Conservation (phyloP, 371 early-diverging fungal species). For the Circinella minor region DNA sequence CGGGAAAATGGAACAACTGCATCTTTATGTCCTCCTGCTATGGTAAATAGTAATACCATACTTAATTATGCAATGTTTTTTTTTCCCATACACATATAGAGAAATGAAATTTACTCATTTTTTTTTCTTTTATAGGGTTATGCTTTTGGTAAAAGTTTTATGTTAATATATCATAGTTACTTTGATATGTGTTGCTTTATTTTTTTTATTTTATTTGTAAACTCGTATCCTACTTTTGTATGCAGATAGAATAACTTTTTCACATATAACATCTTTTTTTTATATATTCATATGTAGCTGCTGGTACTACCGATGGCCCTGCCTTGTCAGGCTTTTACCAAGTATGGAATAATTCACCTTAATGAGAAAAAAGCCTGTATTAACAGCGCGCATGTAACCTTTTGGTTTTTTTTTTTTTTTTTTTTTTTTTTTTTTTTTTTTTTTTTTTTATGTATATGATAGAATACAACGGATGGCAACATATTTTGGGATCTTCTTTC, state of each 20-base stretch:
- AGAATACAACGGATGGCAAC: slow-evolving; percentile 40
- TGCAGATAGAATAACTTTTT: neutral
- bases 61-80: neutral
- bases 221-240: neutral
- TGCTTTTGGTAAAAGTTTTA: slow-evolving; percentile 32
- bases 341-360: slow-evolving; percentile 24
- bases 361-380: slow-evolving; percentile 22
- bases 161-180: neutral
- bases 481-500: slow-evolving; percentile 53
- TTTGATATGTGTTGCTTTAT: slow-evolving; percentile 9
- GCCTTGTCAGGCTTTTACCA: slow-evolving; percentile 45
- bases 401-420: slow-evolving; percentile 2
- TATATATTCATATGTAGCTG: slow-evolving; percentile 40
- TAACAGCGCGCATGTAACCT: neutral
- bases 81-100: neutral
- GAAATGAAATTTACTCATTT: too few relatives aligned
- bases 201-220: too few relatives aligned
- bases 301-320: slow-evolving; percentile 70
- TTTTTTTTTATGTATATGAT: slow-evolving; percentile 16
- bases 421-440: neutral
- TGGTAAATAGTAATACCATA: slow-evolving; percentile 32
- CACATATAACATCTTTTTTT: too few relatives aligned
- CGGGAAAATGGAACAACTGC: slow-evolving; percentile 25
- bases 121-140: slow-evolving; percentile 27
- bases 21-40: slow-evolving; percentile 37